These are phyloP conservation scores for Rosa rugosa DNA, from an alignment of 306 rosid species.

Conservation along the genomic window DNA sequence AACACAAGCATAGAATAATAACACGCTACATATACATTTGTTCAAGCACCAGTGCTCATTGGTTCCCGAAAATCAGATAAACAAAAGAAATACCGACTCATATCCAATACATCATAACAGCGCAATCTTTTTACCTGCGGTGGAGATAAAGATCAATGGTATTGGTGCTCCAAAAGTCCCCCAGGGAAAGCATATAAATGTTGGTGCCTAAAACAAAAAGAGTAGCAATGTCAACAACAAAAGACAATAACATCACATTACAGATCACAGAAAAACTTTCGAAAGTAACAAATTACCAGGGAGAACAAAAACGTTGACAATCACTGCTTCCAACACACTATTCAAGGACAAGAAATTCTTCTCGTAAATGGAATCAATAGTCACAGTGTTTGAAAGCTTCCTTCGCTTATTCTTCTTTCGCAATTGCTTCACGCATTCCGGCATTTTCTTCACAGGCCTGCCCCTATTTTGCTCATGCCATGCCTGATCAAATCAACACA, in stretches of 20 bases:
- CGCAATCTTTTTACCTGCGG: slow-evolving; percentile 54
- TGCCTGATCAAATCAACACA: slow-evolving; percentile 38
- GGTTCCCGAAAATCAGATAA: not conserved
- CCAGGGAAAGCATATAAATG: slow-evolving; percentile 78
- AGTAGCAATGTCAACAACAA: slow-evolving; percentile 9
- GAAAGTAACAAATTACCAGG: slow-evolving; percentile 56
- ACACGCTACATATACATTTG: not conserved
- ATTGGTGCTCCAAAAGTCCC: slow-evolving; percentile 90
- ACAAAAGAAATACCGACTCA: not conserved
- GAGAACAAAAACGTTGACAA: slow-evolving; percentile 66
- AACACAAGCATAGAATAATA: not conserved
- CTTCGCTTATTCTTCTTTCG: slow-evolving; percentile 53
- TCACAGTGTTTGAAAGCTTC: slow-evolving; percentile 73
- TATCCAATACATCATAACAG: not conserved
- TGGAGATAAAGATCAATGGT: slow-evolving; percentile 88
- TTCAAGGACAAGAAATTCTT: slow-evolving; percentile 73
- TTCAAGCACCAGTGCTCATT: not conserved
- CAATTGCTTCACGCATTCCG: slow-evolving; percentile 52
- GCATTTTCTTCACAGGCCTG: slow-evolving; percentile 71
- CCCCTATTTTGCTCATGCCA: slow-evolving; percentile 77
- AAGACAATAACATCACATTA: not conserved
- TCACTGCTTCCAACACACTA: slow-evolving; percentile 71
- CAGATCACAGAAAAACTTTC: not conserved
- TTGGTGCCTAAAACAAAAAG: slow-evolving; percentile 62
- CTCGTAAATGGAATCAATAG: slow-evolving; percentile 79